Evolutionary conservation across 78 protist genomes (phyloP).

Genomic region (Dictyostelium citrinum): DNA sequence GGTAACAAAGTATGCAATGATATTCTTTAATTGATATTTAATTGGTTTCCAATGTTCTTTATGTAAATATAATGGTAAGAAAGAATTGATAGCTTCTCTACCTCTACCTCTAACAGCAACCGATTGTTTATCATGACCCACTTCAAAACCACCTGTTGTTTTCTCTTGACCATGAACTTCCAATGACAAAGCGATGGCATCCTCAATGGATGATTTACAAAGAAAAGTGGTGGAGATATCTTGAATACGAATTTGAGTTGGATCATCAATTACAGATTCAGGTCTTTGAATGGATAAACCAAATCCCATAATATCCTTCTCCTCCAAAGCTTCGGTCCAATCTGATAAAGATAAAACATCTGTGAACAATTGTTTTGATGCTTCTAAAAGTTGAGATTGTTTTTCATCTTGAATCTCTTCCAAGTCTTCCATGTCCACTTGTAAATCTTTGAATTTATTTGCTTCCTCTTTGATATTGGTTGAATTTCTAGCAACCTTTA

Average conservation of each 20-base stretch:
- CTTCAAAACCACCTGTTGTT: slow-evolving; percentile 69
- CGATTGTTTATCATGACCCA: slow-evolving; percentile 6
- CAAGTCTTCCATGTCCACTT: neutral
- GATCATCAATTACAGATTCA: slow-evolving; percentile 75
- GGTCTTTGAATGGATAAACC: slow-evolving; percentile 79
- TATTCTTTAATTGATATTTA: slow-evolving; percentile 24
- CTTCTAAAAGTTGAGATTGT: neutral
- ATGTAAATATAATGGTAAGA: slow-evolving; percentile 70
- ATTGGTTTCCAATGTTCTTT: slow-evolving; percentile 50
- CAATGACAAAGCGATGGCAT: slow-evolving; percentile 51
- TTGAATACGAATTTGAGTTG: slow-evolving; percentile 76
- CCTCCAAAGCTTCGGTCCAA: slow-evolving; percentile 62
- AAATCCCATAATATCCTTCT: slow-evolving; percentile 65
- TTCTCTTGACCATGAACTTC: slow-evolving; percentile 41
- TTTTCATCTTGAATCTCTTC: neutral
- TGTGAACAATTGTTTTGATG: slow-evolving; percentile 13
- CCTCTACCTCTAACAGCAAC: slow-evolving; percentile 74
- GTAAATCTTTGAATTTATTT: neutral
- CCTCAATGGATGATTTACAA: slow-evolving; percentile 72
- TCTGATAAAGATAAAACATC: slow-evolving; percentile 46
- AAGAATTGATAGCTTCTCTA: slow-evolving; percentile 76
- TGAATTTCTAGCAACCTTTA: slow-evolving; percentile 41
- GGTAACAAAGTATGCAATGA: slow-evolving; percentile 72
- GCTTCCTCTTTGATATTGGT: slow-evolving; percentile 2
- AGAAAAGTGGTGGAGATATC: slow-evolving; percentile 61